Percentiles rank a stretch among this genome's conserved stretches.
These are phyloP conservation scores for Monosporascus sp. DNA, from an alignment of 2,329 filamentous ascomycete species.

Conservation along the genomic window DNA sequence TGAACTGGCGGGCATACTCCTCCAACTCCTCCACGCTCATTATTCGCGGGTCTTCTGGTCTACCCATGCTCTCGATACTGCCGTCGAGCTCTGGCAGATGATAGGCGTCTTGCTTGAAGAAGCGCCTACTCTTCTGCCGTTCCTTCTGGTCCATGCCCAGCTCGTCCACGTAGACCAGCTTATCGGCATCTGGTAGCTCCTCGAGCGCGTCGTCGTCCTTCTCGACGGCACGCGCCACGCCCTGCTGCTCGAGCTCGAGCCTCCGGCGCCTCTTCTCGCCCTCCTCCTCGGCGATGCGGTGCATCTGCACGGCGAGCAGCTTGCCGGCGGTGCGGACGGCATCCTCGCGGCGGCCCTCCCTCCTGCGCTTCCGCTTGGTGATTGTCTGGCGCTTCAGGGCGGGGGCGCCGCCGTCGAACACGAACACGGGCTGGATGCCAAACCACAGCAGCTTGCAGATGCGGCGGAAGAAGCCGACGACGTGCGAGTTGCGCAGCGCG, in stretches of 20 bases:
- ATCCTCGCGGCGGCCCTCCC: slow-evolving; percentile 90
- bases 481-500: slow-evolving; percentile 88
- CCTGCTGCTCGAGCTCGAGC: slow-evolving; percentile 39
- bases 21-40: slow-evolving; percentile 95
- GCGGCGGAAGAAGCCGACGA: slow-evolving; percentile 95
- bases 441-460: slow-evolving; percentile 98
- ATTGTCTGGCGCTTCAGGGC: slow-evolving; percentile 89
- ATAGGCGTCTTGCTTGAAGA: slow-evolving; percentile 90
- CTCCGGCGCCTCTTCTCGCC: slow-evolving; percentile 55
- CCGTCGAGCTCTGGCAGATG: slow-evolving; percentile 84
- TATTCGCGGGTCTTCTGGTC: slow-evolving; percentile 85
- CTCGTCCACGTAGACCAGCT: slow-evolving; percentile 89
- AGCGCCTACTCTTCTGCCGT: slow-evolving; percentile 66
- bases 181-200: slow-evolving; percentile 57
- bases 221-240: slow-evolving; percentile 19
- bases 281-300: slow-evolving; percentile 82
- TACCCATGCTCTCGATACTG: slow-evolving; percentile 79
- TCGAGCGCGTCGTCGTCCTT: slow-evolving; percentile 56
- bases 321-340: slow-evolving; percentile 87
- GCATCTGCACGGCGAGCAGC: slow-evolving; percentile 89
- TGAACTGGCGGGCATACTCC: slow-evolving; percentile 87
- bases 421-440: slow-evolving; percentile 93
- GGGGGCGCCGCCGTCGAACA: slow-evolving; percentile 95
- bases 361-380: slow-evolving; percentile 65
- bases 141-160: slow-evolving; percentile 74